Evolutionary conservation across 139 green algal genomes (phyloP), one percentile per base, ranked within the genome.

Genomic region (Diplosphaera chodatii): DNA sequence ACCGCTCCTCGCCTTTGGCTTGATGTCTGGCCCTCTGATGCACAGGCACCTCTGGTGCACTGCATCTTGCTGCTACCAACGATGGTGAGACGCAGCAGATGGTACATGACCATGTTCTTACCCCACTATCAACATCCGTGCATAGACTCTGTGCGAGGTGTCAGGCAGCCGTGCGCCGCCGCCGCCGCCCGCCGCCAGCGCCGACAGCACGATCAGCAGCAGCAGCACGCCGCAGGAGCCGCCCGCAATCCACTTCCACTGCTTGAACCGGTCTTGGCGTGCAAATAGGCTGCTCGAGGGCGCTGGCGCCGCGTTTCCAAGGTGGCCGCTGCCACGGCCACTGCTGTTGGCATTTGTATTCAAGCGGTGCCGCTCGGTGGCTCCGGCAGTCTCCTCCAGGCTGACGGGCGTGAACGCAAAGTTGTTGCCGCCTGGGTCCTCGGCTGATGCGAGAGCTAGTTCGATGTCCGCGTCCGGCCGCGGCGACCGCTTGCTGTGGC

Each of bases 141-240:
- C 48, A 25, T 59, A 59, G 10, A 25, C 18, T 25, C 3, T 25
- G 48, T 59, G 48, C 48, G 48, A 59, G 48, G 48, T 59, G 48
- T 59, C 48, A 59, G 48, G 48, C 48, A 59, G 48, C 48, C 48
- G 48, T 25, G 48, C 48, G 16, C 48, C 48, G 48, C 48, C 48
- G 10, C 48, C 48, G 48, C 48, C 48, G 48, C 48, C 48, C 8
- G 48, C 48, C 48, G 48, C 48, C 8, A 59, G 48, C 48, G 48
- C 48, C 48, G 48, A 59, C 48, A 59, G 48, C 48, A 59, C 48
- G 48, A 59, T 59, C 48, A 59, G 48, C 48, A 59, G 48, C 16
- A 59, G 48, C 16, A 59, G 48, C 48, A 59, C 48, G 48, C 48
- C 48, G 48, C 48, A 59, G 48, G 48, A 59, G 48, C 48, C 48